phyloP scores from a whole-genome alignment of 2,329 filamentous ascomycete species.

The Diaporthe amygdali region DNA sequence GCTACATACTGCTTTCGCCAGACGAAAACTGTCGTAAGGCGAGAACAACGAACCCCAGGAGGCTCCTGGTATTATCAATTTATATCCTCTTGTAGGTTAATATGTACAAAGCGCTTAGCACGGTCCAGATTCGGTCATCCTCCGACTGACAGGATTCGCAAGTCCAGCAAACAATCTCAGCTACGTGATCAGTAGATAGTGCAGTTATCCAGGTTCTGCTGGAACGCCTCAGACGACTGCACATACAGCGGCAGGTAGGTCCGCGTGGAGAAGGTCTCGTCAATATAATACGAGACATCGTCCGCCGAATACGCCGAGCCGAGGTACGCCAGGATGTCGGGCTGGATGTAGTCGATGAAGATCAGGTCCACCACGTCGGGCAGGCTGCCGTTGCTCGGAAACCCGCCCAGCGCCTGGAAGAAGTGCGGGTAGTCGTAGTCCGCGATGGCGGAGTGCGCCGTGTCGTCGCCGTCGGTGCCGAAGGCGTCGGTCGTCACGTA shows the following conservation, averaged over 20 bases:
- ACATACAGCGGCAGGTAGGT: constrained; percentile 47
- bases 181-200: constrained; percentile 27
- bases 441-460: constrained; percentile 52
- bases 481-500: constrained; percentile 64
- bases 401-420: constrained; percentile 54
- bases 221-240: constrained; percentile 39
- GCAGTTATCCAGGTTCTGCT: constrained; percentile 42
- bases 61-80: no score
- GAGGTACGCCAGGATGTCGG: constrained; percentile 41
- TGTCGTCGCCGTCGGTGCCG: constrained; percentile 60
- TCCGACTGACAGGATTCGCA: no score
- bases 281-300: constrained; percentile 45
- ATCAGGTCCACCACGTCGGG: constrained; percentile 56
- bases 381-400: constrained; percentile 45
- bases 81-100: no score
- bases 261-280: constrained; percentile 44
- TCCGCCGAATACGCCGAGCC: constrained; percentile 40
- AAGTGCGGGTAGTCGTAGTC: constrained; percentile 53
- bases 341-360: constrained; percentile 57
- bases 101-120: no score
- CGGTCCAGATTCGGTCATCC: no score
- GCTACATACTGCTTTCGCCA: no score
- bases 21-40: no score
- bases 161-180: not conserved
- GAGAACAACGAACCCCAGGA: no score